Base-by-base conservation (phyloP, 768 basidiomycete genomes). In the Gyrodon lividus region DNA sequence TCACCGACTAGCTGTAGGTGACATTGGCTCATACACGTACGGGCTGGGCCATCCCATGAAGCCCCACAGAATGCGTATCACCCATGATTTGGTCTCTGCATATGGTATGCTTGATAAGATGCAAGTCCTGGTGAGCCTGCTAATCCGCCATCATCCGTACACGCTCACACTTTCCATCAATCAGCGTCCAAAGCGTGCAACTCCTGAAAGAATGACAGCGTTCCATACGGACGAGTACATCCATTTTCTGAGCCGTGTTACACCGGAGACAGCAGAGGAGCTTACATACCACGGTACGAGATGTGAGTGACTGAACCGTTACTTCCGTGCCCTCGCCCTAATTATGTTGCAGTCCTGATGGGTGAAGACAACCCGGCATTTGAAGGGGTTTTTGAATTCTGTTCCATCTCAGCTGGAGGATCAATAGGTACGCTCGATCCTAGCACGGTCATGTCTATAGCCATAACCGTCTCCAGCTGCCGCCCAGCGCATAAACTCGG, bases 151-250 rank as follows among this genome's bases (percentile, higher is more conserved):
- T 22, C 17, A 2, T 23, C 12, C 12, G 7, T n/a, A 14, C 3
- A 17, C 33, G 13, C 40, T 23, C 42, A 16, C 20, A 12, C 50
- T 48, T n/a, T 22, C 17, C 14, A n/a, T 9, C 2, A 10, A 41
- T 7, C 61, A 91, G 89, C 78, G 76, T 62, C 85, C 92, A 5
- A 79, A 76, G 57, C 77, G 90, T 17, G 84, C 90, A 4, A 77
- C 82, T 0, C 80, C 86, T 13, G 79, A 84, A 61, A 78, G 81
- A 20, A 89, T 99, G 89, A 87, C 90, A n/a, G 74, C 86, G 10
- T 99, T 98, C 70, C 97, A 99, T 69, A 93, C 96, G 19, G 97
- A 99, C 74, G 97, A 99, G 78, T 99, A 97, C 70, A 80, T 99
- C 52, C 85, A 98, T 61, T 96, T 98, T 61, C 73, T 99, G 40